phyloP scores from a whole-genome alignment of 148 eudicot species.

The Euryodendron excelsum region DNA sequence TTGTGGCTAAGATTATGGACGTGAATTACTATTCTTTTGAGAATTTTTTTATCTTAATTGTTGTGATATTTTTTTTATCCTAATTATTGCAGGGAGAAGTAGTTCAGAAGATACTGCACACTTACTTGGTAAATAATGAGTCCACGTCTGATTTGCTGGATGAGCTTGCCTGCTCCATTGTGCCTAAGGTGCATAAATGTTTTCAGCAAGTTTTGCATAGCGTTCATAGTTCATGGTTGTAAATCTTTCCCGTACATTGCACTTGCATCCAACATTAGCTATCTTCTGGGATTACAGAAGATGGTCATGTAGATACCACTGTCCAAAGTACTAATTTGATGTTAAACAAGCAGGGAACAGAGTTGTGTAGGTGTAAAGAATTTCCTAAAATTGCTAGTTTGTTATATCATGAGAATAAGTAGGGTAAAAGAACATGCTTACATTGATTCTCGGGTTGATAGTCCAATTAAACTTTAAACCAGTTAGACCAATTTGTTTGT shows the following conservation, averaged over 20 bases:
- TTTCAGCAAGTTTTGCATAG: neutral
- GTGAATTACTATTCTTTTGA: neutral
- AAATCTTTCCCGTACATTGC: neutral
- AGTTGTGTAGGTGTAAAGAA: slow-evolving; percentile 4
- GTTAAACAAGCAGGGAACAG: neutral
- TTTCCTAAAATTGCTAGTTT: neutral
- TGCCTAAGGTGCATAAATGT: slow-evolving; percentile 42
- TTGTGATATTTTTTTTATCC: neutral
- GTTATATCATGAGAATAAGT: neutral
- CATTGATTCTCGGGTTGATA: neutral
- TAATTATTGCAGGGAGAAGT: slow-evolving; percentile 42
- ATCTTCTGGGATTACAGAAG: neutral
- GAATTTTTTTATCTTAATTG: neutral
- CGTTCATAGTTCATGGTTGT: neutral
- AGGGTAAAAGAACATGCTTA: neutral
- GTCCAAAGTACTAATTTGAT: neutral
- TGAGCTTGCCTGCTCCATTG: slow-evolving; percentile 49
- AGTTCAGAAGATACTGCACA: slow-evolving; percentile 42
- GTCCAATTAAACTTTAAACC: neutral
- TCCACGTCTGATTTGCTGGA: slow-evolving; percentile 38
- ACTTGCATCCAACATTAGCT: neutral
- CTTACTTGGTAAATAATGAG: slow-evolving; percentile 40
- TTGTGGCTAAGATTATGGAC: neutral
- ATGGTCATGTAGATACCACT: neutral
- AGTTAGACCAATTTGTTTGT: neutral